phyloP scores from a whole-genome alignment of 306 rosid genomes.

The Sindora glabra region DNA sequence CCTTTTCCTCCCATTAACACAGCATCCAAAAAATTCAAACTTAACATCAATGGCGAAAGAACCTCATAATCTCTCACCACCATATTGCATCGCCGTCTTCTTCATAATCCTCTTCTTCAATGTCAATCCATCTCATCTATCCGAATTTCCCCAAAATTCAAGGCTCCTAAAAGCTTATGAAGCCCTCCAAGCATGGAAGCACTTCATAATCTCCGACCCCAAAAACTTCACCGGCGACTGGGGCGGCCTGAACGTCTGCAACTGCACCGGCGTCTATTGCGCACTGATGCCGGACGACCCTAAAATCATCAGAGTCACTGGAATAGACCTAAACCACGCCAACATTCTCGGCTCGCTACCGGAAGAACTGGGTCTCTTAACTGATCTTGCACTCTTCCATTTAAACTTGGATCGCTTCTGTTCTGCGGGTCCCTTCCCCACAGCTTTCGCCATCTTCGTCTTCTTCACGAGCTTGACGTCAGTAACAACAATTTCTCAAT shows the following conservation, averaged over 20 bases:
- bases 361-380: slow-evolving; percentile 60
- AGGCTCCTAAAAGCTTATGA: slow-evolving; percentile 60
- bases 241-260: slow-evolving; percentile 71
- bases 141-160: slow-evolving; percentile 33
- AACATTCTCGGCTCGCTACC: slow-evolving; percentile 57
- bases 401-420: slow-evolving; percentile 68
- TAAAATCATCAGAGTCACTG: slow-evolving; percentile 57
- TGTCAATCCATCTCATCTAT: slow-evolving; percentile 46
- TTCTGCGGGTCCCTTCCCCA: slow-evolving; percentile 60
- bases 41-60: slow-evolving; percentile 17
- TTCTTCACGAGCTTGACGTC: slow-evolving; percentile 60
- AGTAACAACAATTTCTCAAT: slow-evolving; percentile 77
- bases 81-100: background rate
- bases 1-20: background rate
- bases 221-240: slow-evolving; percentile 56
- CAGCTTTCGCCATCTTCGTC: slow-evolving; percentile 26
- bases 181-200: slow-evolving; percentile 89
- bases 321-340: slow-evolving; percentile 80
- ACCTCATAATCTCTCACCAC: background rate
- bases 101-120: slow-evolving; percentile 13
- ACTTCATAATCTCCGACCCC: slow-evolving; percentile 56
- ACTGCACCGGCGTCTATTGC: slow-evolving; percentile 76
- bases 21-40: background rate
- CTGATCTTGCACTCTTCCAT: slow-evolving; percentile 68
- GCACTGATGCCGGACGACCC: slow-evolving; percentile 64